phyloP scores from a whole-genome alignment of 495 filamentous ascomycete species.

The Neurospora sp. region DNA sequence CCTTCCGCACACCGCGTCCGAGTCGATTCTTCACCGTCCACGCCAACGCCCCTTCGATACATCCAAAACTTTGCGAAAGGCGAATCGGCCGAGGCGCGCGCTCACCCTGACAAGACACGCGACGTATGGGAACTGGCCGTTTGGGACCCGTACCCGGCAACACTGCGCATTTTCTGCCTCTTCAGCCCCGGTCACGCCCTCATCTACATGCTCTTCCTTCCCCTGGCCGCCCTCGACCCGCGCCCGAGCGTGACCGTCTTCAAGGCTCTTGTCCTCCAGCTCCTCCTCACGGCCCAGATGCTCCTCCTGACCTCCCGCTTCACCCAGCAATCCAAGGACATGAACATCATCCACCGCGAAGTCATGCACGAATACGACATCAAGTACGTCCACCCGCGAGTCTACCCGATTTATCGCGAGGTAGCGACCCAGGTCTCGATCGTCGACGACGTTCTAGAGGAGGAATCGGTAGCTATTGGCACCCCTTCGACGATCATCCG shows the following conservation, averaged over 20 bases:
- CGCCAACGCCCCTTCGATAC: constrained; percentile 69
- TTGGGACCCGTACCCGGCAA: constrained; percentile 86
- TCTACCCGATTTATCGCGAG: constrained; percentile 72
- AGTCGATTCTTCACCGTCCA: constrained; percentile 76
- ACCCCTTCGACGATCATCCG: constrained; percentile 71
- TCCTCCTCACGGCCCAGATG: constrained; percentile 69
- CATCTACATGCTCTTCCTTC: constrained; percentile 80
- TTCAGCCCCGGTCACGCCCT: constrained; percentile 90
- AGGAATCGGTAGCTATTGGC: constrained; percentile 55
- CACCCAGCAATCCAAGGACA: constrained; percentile 77
- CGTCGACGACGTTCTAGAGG: constrained; percentile 33
- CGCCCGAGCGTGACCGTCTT: constrained; percentile 76
- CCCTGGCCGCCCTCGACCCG: constrained; percentile 61
- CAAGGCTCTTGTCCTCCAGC: constrained; percentile 61
- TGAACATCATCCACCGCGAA: constrained; percentile 73
- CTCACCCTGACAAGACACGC: constrained; percentile 70
- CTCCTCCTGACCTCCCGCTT: constrained; percentile 58
- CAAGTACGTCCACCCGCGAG: constrained; percentile 87
- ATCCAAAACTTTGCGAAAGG: constrained; percentile 53
- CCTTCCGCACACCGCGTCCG: constrained; percentile 83
- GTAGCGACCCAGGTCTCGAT: constrained; percentile 64
- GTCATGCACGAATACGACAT: constrained; percentile 92
- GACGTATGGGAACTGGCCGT: constrained; percentile 94
- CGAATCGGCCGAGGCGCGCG: constrained; percentile 58
- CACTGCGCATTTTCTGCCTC: constrained; percentile 71